Base-by-base conservation (phyloP, 441 rosid genomes). In the Manihot esculenta region DNA sequence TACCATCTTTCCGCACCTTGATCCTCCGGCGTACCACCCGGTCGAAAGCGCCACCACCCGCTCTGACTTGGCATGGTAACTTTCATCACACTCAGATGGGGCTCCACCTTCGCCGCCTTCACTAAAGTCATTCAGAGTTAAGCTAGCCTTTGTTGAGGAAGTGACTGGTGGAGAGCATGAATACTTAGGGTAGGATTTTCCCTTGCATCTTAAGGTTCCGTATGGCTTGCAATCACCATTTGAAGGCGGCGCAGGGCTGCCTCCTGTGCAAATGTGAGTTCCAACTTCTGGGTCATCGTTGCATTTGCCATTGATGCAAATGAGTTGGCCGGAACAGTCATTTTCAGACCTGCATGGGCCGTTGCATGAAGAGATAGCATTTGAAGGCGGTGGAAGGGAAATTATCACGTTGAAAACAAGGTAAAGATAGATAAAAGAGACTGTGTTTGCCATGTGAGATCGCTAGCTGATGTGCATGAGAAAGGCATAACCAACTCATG, bases 41-140 rank as follows among this genome's bases (percentile, higher is more conserved):
- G 85, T 85, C 0, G 86, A 81, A 7, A 85, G n/a, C 7, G 85
- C 86, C 71, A 76, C 86, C 12, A 83, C 49, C 0, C 2, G 38
- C 56, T 76, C 71, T 0, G 72, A 27, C 23, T 77, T 74, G 0
- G 6, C 1, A 17, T 85, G 83, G 68, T 20, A 82, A 0, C 49
- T 11, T 0, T 10, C 66, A 7, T 82, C 82, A 27, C 85, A 85
- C 62, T 68, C 61, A 0, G 85, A 79, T 2, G 71, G 74, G 15
- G 0, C 81, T 10, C 82, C 84, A 0, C 84, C 79, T 0, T 72
- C 84, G 1, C 84, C 81, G 0, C 81, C 83, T 68, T 76, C 5
- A 2, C 81, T 70, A 17, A 85, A 85, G 17, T 81, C 77, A 17
- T 85, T 81, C 12, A 70, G 50, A 7, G 86, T 85, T 6, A 83